Percentiles rank a stretch among this genome's conserved stretches.
These are phyloP conservation scores for Exophiala sp. DNA, from an alignment of 2,329 filamentous ascomycete species.

Conservation along the genomic window DNA sequence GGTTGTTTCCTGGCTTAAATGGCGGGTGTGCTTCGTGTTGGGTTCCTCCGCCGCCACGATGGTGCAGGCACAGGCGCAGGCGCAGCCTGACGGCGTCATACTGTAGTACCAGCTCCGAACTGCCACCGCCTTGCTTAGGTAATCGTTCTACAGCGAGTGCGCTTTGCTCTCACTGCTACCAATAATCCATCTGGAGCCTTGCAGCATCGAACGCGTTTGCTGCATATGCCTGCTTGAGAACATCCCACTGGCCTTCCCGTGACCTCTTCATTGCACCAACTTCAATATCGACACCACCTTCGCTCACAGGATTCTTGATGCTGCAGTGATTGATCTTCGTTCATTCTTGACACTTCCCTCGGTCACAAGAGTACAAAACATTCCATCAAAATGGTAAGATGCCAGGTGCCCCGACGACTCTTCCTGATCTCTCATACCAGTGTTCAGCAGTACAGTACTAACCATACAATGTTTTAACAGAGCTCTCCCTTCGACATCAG, in stretches of 20 bases:
- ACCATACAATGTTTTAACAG: constrained; percentile 46
- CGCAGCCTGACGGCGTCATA: constrained; percentile 19
- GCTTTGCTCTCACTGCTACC: neutral
- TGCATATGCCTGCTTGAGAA: constrained; percentile 15
- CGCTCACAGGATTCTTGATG: neutral
- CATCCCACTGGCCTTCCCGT: neutral
- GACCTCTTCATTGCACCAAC: neutral
- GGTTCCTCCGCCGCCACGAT: constrained; percentile 3
- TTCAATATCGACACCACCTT: neutral
- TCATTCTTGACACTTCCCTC: constrained; percentile 8
- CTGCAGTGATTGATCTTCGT: constrained; percentile 1
- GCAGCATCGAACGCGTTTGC: constrained; percentile 17
- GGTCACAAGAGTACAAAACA: constrained; percentile 17
- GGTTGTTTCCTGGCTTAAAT: neutral
- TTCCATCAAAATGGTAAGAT: constrained; percentile 33
- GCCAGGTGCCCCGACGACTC: constrained; percentile 17
- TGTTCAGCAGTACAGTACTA: constrained; percentile 20
- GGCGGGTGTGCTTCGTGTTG: neutral
- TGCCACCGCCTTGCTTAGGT: constrained; percentile 1
- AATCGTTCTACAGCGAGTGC: neutral
- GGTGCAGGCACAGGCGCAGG: neutral
- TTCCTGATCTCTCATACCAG: constrained; percentile 24
- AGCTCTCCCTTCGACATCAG: constrained; percentile 93
- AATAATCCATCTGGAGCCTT: constrained; percentile 9
- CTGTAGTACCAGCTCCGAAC: constrained; percentile 7